Percentiles rank a stretch among this genome's conserved stretches.
phyloP scores from a whole-genome alignment of 1,284 basidiomycete genomes.

The Tilletia walkeri region DNA sequence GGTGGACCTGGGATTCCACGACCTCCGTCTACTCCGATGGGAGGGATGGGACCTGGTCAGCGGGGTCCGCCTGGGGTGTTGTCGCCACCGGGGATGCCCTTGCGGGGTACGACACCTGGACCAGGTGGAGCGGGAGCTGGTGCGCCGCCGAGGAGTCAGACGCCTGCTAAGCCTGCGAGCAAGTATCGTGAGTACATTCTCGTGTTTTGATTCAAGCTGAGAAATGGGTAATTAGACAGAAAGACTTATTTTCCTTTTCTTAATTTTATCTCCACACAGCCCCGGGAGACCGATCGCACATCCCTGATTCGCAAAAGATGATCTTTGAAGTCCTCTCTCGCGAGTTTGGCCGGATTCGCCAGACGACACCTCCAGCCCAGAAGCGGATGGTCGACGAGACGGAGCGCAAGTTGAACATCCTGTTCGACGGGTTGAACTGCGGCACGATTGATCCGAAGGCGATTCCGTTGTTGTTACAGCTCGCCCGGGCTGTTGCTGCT shows the following conservation, averaged over 20 bases:
- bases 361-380: conserved; percentile 66
- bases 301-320: conserved; percentile 69
- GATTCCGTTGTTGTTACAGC: conserved; percentile 48
- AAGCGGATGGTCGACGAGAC: conserved; percentile 83
- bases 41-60: conserved; percentile 23
- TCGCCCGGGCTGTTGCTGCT: conserved; percentile 44
- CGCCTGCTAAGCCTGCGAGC: conserved; percentile 54
- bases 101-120: conserved; percentile 23
- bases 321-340: conserved; percentile 62
- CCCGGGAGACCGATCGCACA: conserved; percentile 84
- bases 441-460: conserved; percentile 65
- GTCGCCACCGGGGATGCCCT: conserved; percentile 57
- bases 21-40: conserved; percentile 18
- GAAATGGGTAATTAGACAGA: background rate
- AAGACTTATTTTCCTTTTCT: background rate
- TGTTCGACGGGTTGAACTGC: conserved; percentile 90
- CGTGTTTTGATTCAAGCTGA: background rate
- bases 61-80: conserved; percentile 46
- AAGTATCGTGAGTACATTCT: conserved; percentile 74
- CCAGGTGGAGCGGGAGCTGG: conserved; percentile 40
- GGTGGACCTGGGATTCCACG: conserved; percentile 19
- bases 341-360: conserved; percentile 38
- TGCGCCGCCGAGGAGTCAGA: conserved; percentile 41
- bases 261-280: conserved; percentile 61
- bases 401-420: conserved; percentile 77